Evolutionary conservation across 2,329 filamentous ascomycete species (phyloP).

Genomic region (Pezicula rhizophila): DNA sequence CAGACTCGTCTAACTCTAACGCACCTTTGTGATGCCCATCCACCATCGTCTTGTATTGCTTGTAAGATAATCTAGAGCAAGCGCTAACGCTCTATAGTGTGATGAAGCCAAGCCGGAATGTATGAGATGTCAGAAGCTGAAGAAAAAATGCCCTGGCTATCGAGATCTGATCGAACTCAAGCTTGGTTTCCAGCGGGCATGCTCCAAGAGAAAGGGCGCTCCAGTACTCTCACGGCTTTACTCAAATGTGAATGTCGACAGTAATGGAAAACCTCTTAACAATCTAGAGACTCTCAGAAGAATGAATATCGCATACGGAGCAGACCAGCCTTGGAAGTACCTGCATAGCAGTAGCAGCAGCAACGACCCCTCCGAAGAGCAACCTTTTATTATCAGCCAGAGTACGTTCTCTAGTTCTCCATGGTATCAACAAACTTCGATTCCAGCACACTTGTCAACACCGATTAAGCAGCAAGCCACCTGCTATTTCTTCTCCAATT

Average conservation of each 20-base stretch:
- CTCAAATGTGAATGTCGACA: slow-evolving; percentile 31
- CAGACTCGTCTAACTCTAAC: neutral
- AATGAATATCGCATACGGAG: no score
- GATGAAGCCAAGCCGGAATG: slow-evolving; percentile 60
- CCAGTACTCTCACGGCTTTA: slow-evolving; percentile 44
- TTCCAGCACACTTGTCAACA: slow-evolving; percentile 34
- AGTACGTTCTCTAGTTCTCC: no score
- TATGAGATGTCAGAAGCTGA: slow-evolving; percentile 55
- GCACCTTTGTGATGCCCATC: neutral
- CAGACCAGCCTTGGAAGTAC: no score
- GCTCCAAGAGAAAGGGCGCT: slow-evolving; percentile 57
- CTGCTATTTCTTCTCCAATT: slow-evolving; percentile 54
- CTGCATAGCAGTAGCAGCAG: no score
- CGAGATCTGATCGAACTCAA: slow-evolving; percentile 55
- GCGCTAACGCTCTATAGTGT: slow-evolving; percentile 38
- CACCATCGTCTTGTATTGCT: neutral
- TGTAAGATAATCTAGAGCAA: neutral
- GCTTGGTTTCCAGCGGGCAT: slow-evolving; percentile 60
- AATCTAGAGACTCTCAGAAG: no score
- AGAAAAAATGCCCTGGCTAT: slow-evolving; percentile 57
- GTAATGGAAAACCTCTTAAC: neutral
- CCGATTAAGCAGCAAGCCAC: slow-evolving; percentile 46
- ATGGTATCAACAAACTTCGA: neutral
- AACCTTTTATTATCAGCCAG: no score
- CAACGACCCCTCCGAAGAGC: no score